phyloP scores from a whole-genome alignment of 352 stramenopile genomes.

The Phytophthora constricta region DNA sequence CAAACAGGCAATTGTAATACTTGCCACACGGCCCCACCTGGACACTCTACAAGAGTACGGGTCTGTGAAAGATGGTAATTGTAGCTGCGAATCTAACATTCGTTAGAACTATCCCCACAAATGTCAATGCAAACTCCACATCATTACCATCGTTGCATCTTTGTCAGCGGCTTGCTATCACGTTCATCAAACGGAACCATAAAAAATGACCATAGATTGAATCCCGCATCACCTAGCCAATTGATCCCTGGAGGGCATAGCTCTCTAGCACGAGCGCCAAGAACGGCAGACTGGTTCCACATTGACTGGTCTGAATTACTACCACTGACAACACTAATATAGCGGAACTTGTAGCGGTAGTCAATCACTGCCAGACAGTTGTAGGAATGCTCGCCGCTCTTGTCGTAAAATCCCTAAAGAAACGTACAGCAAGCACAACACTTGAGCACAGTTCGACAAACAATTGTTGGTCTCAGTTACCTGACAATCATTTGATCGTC shows the following conservation, averaged over 20 bases:
- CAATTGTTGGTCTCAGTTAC: constrained; percentile 2
- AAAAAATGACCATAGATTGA: constrained; percentile 20
- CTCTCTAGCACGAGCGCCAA: neutral
- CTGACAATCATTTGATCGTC: neutral
- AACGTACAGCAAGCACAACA: too few relatives aligned
- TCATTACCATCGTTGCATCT: constrained; percentile 6
- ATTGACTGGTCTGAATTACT: constrained; percentile 19
- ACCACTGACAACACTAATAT: constrained; percentile 15
- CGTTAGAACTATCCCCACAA: neutral
- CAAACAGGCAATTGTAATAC: too few relatives aligned
- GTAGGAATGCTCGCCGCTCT: constrained; percentile 21
- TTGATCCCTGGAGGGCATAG: constrained; percentile 14
- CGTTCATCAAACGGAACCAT: constrained; percentile 18
- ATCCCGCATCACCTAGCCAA: constrained; percentile 15
- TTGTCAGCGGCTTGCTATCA: neutral
- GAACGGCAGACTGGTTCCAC: constrained; percentile 18
- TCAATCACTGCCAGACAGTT: constrained; percentile 17
- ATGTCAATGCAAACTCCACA: neutral
- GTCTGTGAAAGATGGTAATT: constrained; percentile 7
- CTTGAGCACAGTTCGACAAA: neutral
- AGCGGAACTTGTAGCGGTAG: constrained; percentile 18
- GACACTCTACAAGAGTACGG: constrained; percentile 5
- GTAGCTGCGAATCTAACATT: constrained; percentile 6
- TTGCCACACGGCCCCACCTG: too few relatives aligned
- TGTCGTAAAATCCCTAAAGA: constrained; percentile 29